Conservation (phyloP, 2,329 filamentous ascomycete species). For the Pestalotiopsis sp. region DNA sequence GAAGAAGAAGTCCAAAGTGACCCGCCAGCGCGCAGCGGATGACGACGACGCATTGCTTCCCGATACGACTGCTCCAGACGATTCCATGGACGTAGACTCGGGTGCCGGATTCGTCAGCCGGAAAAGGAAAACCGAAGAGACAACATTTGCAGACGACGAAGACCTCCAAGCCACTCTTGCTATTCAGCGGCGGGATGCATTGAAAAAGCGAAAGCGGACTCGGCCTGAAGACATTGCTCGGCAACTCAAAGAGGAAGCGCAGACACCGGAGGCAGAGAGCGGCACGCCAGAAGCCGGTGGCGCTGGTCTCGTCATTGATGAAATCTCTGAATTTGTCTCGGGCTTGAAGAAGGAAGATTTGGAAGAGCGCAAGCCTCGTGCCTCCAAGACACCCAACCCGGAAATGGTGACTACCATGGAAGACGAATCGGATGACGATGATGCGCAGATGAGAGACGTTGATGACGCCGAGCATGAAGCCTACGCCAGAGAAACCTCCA, state of each 20-base stretch:
- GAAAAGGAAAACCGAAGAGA: constrained; percentile 68
- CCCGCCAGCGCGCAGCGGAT: constrained; percentile 69
- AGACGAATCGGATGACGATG: constrained; percentile 47
- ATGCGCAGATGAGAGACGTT: constrained; percentile 50
- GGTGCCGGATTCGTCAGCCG: constrained; percentile 48
- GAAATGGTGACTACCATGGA: constrained; percentile 48
- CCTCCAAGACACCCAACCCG: constrained; percentile 39
- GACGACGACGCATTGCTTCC: constrained; percentile 62
- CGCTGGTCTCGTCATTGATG: constrained; percentile 85
- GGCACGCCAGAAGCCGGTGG: constrained; percentile 40
- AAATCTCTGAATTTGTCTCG: constrained; percentile 92
- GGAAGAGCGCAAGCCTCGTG: constrained; percentile 57
- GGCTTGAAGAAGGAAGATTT: constrained; percentile 71
- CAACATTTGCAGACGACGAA: constrained; percentile 85
- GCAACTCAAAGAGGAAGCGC: constrained; percentile 70
- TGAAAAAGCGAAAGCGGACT: constrained; percentile 90
- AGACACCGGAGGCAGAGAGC: constrained; percentile 53
- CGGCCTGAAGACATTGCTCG: constrained; percentile 86
- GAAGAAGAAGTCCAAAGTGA: constrained; percentile 82
- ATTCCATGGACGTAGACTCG: constrained; percentile 77
- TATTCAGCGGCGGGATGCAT: constrained; percentile 76
- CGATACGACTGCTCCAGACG: constrained; percentile 41
- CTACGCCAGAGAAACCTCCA: constrained; percentile 47
- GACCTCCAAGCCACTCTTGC: constrained; percentile 87
- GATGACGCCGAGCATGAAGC: constrained; percentile 51